Conservation (phyloP, 306 rosid species). For the Acacia acuminata region DNA sequence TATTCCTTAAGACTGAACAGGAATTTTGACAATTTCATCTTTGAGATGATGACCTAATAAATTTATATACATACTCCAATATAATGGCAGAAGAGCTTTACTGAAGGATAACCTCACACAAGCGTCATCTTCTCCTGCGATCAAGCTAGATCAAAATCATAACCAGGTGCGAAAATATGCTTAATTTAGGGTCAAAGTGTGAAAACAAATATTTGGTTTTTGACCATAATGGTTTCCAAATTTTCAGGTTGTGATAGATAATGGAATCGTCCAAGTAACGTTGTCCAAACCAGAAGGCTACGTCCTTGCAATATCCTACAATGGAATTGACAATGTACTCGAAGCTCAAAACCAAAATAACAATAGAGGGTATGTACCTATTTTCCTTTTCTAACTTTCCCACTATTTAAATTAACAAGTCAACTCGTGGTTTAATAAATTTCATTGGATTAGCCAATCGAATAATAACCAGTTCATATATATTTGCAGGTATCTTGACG, state of each 20-base stretch:
- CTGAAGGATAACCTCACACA: not conserved
- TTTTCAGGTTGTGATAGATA: slow-evolving; percentile 57
- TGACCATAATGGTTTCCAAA: slow-evolving; percentile 9
- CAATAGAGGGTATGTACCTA: slow-evolving; percentile 57
- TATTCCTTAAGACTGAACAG: not conserved
- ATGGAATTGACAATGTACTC: slow-evolving; percentile 53
- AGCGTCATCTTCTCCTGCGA: not conserved
- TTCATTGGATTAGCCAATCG: not conserved
- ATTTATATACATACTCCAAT: not conserved
- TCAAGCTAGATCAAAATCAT: not conserved
- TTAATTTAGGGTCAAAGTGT: not conserved
- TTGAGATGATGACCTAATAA: not conserved
- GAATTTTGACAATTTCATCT: not conserved
- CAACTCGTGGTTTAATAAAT: not conserved
- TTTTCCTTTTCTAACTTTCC: not conserved
- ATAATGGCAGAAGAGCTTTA: slow-evolving; percentile 19
- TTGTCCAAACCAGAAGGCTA: slow-evolving; percentile 63
- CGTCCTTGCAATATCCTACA: slow-evolving; percentile 49
- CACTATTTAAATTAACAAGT: not conserved
- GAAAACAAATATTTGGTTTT: not conserved
- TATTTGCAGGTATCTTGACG: slow-evolving; percentile 63
- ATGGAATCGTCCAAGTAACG: slow-evolving; percentile 57
- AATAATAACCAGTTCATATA: not conserved
- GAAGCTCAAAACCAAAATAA: not conserved
- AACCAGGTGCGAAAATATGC: slow-evolving; percentile 13